These are phyloP conservation scores for Tuber borchii DNA, from an alignment of 495 filamentous ascomycete genomes.

Conservation along the genomic window DNA sequence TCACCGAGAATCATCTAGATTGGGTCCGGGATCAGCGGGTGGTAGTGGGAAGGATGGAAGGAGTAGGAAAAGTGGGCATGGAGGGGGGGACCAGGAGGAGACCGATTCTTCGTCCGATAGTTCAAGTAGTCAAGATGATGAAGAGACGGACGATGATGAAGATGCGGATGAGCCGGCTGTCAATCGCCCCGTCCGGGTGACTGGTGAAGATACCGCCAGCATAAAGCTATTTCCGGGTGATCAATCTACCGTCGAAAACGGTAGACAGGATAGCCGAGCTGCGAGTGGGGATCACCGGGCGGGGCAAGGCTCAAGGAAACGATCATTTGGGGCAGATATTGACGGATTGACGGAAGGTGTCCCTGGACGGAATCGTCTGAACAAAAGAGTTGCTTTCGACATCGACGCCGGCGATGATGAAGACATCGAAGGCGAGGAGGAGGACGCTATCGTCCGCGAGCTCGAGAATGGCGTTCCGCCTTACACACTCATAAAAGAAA, in stretches of 20 bases:
- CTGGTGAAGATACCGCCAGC: slow-evolving; percentile 19
- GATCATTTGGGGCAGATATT: slow-evolving; percentile 25
- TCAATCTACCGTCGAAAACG: slow-evolving; percentile 10
- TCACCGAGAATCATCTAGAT: slow-evolving; percentile 25
- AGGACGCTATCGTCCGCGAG: slow-evolving; percentile 8
- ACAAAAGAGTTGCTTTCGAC: not conserved
- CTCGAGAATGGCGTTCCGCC: slow-evolving; percentile 8
- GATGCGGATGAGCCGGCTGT: slow-evolving; percentile 39
- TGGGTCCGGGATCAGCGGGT: slow-evolving; percentile 21
- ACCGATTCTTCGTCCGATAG: slow-evolving; percentile 24
- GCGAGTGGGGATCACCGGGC: slow-evolving; percentile 20
- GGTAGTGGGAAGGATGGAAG: slow-evolving; percentile 31
- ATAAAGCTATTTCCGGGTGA: slow-evolving; percentile 9
- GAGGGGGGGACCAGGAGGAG: slow-evolving; percentile 30
- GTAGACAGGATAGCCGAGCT: slow-evolving; percentile 9
- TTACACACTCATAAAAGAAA: not conserved
- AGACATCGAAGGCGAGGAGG: slow-evolving; percentile 13
- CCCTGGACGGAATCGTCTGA: slow-evolving; percentile 8
- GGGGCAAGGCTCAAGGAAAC: slow-evolving; percentile 30
- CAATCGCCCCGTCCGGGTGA: slow-evolving; percentile 32
- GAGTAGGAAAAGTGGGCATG: slow-evolving; percentile 26
- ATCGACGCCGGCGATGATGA: slow-evolving; percentile 27
- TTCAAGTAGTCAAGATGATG: slow-evolving; percentile 34
- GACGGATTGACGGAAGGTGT: slow-evolving; percentile 6
- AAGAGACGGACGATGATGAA: slow-evolving; percentile 35